A percentile compares a stretch with the other conserved stretches of the same genome.
Evolutionary conservation across 192 early-diverging fungal genomes (phyloP).

Genomic region (Powellomyces hirtus): DNA sequence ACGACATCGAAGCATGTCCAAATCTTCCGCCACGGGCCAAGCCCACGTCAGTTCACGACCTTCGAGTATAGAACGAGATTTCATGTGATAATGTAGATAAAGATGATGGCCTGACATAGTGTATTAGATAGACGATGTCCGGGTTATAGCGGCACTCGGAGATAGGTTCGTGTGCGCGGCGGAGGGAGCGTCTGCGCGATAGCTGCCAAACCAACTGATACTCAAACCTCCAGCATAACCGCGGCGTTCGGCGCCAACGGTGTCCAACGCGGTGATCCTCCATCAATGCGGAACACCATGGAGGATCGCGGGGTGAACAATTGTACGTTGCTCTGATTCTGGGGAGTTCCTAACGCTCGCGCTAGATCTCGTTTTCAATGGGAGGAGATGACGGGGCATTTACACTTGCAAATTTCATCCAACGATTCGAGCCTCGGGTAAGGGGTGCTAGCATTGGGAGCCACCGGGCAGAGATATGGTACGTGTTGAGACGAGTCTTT

Average conservation of each 20-base stretch:
- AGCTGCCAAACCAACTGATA: not conserved
- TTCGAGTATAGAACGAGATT: conserved; percentile 20
- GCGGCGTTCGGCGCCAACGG: conserved; percentile 53
- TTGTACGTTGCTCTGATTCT: not conserved
- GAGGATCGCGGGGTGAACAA: conserved; percentile 49
- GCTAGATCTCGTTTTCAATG: conserved; percentile 37
- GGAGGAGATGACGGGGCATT: conserved; percentile 47
- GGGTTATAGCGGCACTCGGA: conserved; percentile 52
- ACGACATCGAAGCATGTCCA: conserved; percentile 31
- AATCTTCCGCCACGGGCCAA: conserved; percentile 30
- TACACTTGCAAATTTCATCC: conserved; percentile 47
- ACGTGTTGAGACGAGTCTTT: conserved; percentile 19
- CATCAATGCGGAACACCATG: conserved; percentile 21
- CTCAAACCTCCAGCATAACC: conserved; percentile 34
- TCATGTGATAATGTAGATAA: not conserved
- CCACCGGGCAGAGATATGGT: conserved; percentile 53
- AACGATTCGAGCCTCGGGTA: conserved; percentile 35
- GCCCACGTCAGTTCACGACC: conserved; percentile 46
- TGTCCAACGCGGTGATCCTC: conserved; percentile 13
- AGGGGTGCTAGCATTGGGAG: conserved; percentile 39
- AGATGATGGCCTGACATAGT: not conserved
- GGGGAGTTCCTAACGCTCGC: not conserved
- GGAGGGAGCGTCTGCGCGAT: not conserved
- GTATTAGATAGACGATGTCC: conserved; percentile 47
- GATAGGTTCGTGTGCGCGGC: conserved; percentile 34